A percentile compares a stretch with the other conserved stretches of the same genome.
phyloP scores from a whole-genome alignment of 2,329 filamentous ascomycete species.

The Pestalotiopsis sp. region DNA sequence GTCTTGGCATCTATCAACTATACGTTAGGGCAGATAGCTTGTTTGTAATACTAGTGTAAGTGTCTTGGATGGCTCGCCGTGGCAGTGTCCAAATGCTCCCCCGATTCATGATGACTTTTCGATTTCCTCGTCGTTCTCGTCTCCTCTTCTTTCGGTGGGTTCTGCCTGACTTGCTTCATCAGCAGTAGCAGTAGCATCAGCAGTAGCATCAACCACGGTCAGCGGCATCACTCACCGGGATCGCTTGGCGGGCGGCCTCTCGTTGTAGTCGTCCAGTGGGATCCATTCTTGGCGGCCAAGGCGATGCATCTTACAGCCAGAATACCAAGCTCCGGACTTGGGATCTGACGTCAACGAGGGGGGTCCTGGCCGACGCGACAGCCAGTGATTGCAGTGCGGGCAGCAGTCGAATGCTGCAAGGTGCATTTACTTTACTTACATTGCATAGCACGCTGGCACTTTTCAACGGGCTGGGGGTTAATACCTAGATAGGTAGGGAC shows the following conservation, averaged over 20 bases:
- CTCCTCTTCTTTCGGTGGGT: neutral
- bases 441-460: too few relatives aligned
- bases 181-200: neutral
- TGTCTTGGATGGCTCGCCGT: neutral
- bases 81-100: neutral
- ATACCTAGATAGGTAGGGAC: neutral
- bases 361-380: neutral
- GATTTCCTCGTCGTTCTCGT: neutral
- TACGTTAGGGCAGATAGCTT: neutral
- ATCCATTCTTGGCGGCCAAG: neutral
- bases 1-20: neutral
- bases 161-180: neutral
- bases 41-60: neutral
- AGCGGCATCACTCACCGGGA: neutral
- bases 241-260: slow-evolving; percentile 7
- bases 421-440: too few relatives aligned
- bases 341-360: neutral
- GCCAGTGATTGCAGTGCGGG: neutral
- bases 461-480: neutral
- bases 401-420: too few relatives aligned
- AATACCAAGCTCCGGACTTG: neutral
- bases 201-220: neutral
- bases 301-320: neutral
- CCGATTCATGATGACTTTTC: neutral
- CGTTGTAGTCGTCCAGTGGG: neutral